phyloP scores from a whole-genome alignment of 1,139 yeast genomes.

The Taphrina betulina region DNA sequence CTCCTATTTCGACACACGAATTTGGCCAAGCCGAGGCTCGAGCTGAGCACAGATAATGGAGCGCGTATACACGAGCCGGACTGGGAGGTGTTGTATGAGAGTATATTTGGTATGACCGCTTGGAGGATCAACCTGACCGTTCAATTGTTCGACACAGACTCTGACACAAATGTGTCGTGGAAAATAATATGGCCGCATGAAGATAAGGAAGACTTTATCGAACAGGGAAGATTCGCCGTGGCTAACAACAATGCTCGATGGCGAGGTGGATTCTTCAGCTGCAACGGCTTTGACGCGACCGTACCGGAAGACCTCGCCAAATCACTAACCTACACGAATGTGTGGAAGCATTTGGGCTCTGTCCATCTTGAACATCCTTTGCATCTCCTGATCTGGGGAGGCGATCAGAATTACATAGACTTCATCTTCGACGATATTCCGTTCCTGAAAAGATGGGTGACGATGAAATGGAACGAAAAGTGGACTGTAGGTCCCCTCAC shows the following conservation, averaged over 20 bases:
- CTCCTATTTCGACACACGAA: constrained; percentile 16
- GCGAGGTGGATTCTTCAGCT: constrained; percentile 31
- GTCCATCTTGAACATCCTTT: constrained; percentile 26
- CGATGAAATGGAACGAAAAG: constrained; percentile 25
- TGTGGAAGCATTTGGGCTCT: constrained; percentile 25
- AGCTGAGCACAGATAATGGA: constrained; percentile 6
- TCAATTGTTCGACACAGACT: not conserved
- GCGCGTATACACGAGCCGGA: constrained; percentile 20
- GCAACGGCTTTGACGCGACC: constrained; percentile 30
- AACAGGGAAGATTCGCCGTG: constrained; percentile 21
- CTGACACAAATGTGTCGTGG: constrained; percentile 27
- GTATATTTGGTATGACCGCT: constrained; percentile 24
- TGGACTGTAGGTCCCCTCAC: no score
- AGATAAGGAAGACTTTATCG: constrained; percentile 21
- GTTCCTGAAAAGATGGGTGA: constrained; percentile 26
- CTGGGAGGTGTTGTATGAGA: constrained; percentile 25
- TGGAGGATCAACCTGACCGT: constrained; percentile 24
- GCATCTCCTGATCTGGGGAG: constrained; percentile 26
- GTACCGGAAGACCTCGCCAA: constrained; percentile 26
- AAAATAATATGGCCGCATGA: constrained; percentile 18
- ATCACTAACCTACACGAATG: constrained; percentile 23
- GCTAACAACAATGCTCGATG: constrained; percentile 17
- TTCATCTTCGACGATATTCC: constrained; percentile 25
- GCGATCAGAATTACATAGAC: constrained; percentile 25
- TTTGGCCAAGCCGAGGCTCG: constrained; percentile 3